These are phyloP conservation scores for Bjerkandera adusta DNA, from an alignment of 1,284 basidiomycete genomes.

Conservation along the genomic window DNA sequence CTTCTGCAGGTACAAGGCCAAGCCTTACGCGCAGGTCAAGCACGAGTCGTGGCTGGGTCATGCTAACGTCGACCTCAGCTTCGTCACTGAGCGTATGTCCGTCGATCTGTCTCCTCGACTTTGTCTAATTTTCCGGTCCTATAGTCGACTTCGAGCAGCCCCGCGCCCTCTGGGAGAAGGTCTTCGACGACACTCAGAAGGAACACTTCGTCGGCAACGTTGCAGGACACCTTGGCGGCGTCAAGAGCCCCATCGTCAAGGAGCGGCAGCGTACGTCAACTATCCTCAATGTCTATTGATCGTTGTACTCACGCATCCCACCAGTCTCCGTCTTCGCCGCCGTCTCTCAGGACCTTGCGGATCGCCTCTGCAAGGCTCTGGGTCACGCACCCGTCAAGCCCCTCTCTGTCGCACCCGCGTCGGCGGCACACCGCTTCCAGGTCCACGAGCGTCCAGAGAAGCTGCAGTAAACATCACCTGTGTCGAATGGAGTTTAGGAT, in stretches of 20 bases:
- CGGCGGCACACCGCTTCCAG: slow-evolving; percentile 55
- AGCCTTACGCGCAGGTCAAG: slow-evolving; percentile 40
- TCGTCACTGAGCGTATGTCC: slow-evolving; percentile 75
- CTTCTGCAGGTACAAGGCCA: slow-evolving; percentile 29
- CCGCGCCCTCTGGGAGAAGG: slow-evolving; percentile 74
- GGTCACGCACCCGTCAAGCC: slow-evolving; percentile 58
- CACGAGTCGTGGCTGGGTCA: slow-evolving; percentile 80
- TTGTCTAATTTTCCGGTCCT: not conserved
- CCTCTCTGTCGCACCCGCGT: slow-evolving; percentile 61
- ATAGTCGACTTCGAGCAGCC: slow-evolving; percentile 91
- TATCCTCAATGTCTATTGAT: not conserved
- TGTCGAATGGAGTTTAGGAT: no score
- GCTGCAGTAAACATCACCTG: no score
- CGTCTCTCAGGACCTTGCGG: slow-evolving; percentile 69
- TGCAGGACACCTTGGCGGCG: slow-evolving; percentile 67
- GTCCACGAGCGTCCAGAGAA: slow-evolving; percentile 16
- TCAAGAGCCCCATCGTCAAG: slow-evolving; percentile 67
- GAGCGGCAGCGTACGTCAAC: slow-evolving; percentile 60
- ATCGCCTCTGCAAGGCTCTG: slow-evolving; percentile 74
- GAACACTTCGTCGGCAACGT: slow-evolving; percentile 78
- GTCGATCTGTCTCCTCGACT: slow-evolving; percentile 6
- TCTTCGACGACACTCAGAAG: slow-evolving; percentile 69
- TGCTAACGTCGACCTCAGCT: slow-evolving; percentile 73
- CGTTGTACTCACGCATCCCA: slow-evolving; percentile 7
- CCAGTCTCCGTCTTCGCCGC: slow-evolving; percentile 79